A percentile compares a stretch with the other conserved stretches of the same genome.
Conservation (phyloP, 179 eudicot species). For the Beta corolliflora region DNA sequence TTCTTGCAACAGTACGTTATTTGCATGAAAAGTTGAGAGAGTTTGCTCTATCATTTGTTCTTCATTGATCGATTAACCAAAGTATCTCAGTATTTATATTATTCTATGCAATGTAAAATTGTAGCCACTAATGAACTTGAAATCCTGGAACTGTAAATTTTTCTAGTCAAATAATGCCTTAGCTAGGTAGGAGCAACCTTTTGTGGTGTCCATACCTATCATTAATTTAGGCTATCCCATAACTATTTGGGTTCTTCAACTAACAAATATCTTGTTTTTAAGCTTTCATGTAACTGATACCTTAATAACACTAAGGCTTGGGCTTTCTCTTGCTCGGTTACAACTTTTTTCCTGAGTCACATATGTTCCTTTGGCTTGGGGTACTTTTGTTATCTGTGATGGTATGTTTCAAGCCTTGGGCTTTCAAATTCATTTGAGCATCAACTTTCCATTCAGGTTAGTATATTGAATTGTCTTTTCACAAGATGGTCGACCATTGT, state of each 20-base stretch:
- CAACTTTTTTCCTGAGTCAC: too few relatives aligned
- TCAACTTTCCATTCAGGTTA: not conserved
- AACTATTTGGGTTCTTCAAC: slow-evolving; percentile 12
- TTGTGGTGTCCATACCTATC: not conserved
- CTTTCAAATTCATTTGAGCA: not conserved
- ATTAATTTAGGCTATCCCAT: slow-evolving; percentile 4
- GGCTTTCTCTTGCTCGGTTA: not conserved
- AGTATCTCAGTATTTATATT: not conserved
- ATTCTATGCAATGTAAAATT: not conserved
- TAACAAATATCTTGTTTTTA: slow-evolving; percentile 1
- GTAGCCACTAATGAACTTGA: not conserved
- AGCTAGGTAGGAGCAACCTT: not conserved
- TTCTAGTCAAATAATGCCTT: slow-evolving; percentile 4
- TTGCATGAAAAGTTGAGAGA: not conserved
- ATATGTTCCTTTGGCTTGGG: not conserved
- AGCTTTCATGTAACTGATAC: slow-evolving; percentile 14
- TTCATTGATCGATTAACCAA: not conserved
- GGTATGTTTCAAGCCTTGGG: not conserved
- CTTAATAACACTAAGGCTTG: not conserved
- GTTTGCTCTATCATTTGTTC: not conserved
- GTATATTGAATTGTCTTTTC: not conserved
- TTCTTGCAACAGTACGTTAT: not conserved
- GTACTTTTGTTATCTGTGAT: not conserved
- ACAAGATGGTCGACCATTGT: not conserved
- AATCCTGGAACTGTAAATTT: slow-evolving; percentile 18